Evolutionary conservation across 306 rosid species (phyloP), one percentile per base, ranked within the genome.

Genomic region (Cicer cuneatum): DNA sequence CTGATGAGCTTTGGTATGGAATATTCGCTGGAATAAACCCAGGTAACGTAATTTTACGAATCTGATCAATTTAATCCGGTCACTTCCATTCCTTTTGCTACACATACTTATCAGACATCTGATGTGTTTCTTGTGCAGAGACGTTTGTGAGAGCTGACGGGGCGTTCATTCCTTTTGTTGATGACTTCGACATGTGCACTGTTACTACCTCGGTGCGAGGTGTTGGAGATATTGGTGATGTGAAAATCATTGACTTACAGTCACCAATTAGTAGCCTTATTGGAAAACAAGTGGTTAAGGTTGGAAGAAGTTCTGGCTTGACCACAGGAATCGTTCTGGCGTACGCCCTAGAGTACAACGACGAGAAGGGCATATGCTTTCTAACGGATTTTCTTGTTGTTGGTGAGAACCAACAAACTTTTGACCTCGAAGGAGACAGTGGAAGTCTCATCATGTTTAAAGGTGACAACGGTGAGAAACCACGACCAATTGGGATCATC

Each of bases 1-100:
- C 93, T 1, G 99, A 95, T 64, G 99, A 95, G 86, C 97, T 90
- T 63, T 95, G 99, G 99, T 95, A 95, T 46, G 98, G 98, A 65
- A 95, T 90, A 66, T 95, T 95, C 78, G 99, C 99, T 64, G 99
- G 99, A 85, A 90, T 95, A 85, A 95, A 95, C 83, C 99, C 98
- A 88, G 99, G 99, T 92, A 87, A 84, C 33, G 16, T 15, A 72
- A 53, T 74, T 72, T 43, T 40, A 69, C 10, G 46, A 54, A 33
- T 39, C 72, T 68, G 53, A 18, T 67, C n/a, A 66, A 73, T 76
- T 69, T 49, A 37, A 33, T 78, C 59, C 49, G 13, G 15, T 29
- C 19, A 24, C 52, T 65, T 63, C 7, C 29, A 58, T 78, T 45
- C 39, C 69, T 56, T 54, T 65, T n/a, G 10, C 68, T 7, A 2